Evolutionary conservation across 805 yeast genomes (phyloP).

Genomic region (Nakazawaea pomicola): DNA sequence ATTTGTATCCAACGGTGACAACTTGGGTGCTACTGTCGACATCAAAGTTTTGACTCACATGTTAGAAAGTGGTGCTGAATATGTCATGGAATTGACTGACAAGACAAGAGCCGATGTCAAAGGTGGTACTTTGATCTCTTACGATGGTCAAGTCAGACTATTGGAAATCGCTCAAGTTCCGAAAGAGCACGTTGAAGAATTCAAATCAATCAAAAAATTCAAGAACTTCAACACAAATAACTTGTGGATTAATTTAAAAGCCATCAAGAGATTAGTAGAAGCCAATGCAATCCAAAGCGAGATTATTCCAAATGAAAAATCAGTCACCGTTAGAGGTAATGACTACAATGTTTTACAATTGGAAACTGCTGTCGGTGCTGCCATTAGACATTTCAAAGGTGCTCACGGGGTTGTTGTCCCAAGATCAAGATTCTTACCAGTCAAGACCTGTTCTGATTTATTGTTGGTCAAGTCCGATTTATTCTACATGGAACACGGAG

Average conservation of each 20-base stretch:
- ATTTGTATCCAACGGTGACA: slow-evolving; percentile 97
- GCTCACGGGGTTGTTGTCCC: slow-evolving; percentile 99
- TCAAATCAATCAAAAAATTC: slow-evolving; percentile 95
- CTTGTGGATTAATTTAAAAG: slow-evolving; percentile 93
- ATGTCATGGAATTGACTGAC: slow-evolving; percentile 97
- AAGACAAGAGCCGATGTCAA: slow-evolving; percentile 99
- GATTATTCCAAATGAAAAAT: slow-evolving; percentile 91
- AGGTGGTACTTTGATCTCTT: slow-evolving; percentile 97
- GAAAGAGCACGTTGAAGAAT: slow-evolving; percentile 96
- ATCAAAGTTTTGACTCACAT: slow-evolving; percentile 85
- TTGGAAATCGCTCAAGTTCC: slow-evolving; percentile 98
- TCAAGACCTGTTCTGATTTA: slow-evolving; percentile 94
- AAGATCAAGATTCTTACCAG: slow-evolving; percentile 96
- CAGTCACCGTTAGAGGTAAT: slow-evolving; percentile 68
- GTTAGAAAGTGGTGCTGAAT: slow-evolving; percentile 87
- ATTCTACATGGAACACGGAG: slow-evolving; percentile 87
- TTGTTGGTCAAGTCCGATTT: slow-evolving; percentile 92
- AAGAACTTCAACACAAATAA: slow-evolving; percentile 98
- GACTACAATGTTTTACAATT: slow-evolving; percentile 88
- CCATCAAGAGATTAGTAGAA: slow-evolving; percentile 89
- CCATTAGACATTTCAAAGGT: slow-evolving; percentile 89
- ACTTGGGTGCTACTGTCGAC: slow-evolving; percentile 97
- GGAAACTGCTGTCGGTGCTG: slow-evolving; percentile 99
- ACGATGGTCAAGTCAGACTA: slow-evolving; percentile 90
- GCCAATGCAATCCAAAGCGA: slow-evolving; percentile 78